These are phyloP conservation scores for Umbelopsis sp. DNA, from an alignment of 192 early-diverging fungal species.

Conservation along the genomic window DNA sequence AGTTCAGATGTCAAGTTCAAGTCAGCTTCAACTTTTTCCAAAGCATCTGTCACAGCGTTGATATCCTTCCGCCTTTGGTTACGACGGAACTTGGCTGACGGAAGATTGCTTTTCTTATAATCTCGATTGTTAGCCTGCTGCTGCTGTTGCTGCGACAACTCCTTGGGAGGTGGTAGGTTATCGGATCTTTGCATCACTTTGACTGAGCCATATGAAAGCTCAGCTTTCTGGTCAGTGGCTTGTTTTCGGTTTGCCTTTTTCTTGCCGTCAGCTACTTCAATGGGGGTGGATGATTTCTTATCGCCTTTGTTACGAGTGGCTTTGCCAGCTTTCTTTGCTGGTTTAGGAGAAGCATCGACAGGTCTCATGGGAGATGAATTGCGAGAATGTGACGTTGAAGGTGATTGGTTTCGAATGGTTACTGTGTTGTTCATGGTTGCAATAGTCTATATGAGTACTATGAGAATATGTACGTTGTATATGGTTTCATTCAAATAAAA, in stretches of 20 bases:
- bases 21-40: slow-evolving; percentile 38
- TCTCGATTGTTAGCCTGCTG: slow-evolving; percentile 10
- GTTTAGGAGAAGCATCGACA: background rate
- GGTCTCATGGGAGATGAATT: slow-evolving; percentile 13
- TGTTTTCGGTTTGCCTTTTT: background rate
- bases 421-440: slow-evolving; percentile 4
- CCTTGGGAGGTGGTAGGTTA: background rate
- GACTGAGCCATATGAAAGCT: background rate
- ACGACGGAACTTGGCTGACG: slow-evolving; percentile 45
- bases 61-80: slow-evolving; percentile 52
- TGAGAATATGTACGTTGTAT: slow-evolving; percentile 1
- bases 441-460: background rate
- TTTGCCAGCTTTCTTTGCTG: background rate
- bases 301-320: background rate
- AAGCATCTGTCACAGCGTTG: slow-evolving; percentile 35
- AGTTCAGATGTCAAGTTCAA: slow-evolving; percentile 24
- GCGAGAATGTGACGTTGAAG: slow-evolving; percentile 2
- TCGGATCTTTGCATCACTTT: background rate
- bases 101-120: slow-evolving; percentile 24
- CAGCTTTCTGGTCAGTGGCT: background rate
- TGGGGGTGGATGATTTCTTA: background rate
- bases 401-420: slow-evolving; percentile 1
- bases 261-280: background rate
- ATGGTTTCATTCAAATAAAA: slow-evolving; percentile 11
- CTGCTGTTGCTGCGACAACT: background rate